These are phyloP conservation scores for Leishmania tarentolae DNA, from an alignment of 208 protist genomes.

Conservation along the genomic window DNA sequence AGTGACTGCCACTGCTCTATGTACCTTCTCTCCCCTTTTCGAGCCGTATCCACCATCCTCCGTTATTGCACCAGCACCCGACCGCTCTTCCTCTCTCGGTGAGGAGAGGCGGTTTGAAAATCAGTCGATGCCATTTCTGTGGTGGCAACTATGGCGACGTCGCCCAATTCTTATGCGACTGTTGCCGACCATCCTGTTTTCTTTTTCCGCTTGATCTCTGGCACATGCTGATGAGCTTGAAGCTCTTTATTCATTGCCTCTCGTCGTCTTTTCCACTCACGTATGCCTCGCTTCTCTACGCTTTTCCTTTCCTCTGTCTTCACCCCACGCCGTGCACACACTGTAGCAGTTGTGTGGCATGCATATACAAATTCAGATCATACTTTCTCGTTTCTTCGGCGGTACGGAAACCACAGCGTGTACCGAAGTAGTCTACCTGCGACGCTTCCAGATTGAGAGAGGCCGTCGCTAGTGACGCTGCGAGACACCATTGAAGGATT, in stretches of 20 bases:
- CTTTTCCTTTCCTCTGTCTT: neutral
- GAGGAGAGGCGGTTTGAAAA: neutral
- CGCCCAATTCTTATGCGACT: neutral
- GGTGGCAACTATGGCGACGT: neutral
- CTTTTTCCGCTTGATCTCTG: too few relatives aligned
- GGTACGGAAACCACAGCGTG: neutral
- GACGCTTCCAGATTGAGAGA: neutral
- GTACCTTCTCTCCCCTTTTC: neutral
- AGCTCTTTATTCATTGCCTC: neutral
- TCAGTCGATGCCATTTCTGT: neutral
- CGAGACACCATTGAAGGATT: neutral
- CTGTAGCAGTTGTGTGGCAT: neutral
- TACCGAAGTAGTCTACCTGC: neutral
- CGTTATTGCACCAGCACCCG: neutral
- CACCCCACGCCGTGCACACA: neutral
- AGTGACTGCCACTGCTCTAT: neutral
- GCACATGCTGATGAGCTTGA: neutral
- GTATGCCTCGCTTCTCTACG: neutral
- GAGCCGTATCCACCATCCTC: neutral
- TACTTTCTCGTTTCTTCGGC: constrained; percentile 19
- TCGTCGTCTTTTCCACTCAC: neutral
- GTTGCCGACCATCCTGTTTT: neutral
- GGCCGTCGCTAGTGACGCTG: neutral
- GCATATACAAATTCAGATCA: neutral
- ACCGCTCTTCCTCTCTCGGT: neutral